These are phyloP conservation scores for Skeletonema tropicum DNA, from an alignment of 108 stramenopile genomes.

Conservation along the genomic window DNA sequence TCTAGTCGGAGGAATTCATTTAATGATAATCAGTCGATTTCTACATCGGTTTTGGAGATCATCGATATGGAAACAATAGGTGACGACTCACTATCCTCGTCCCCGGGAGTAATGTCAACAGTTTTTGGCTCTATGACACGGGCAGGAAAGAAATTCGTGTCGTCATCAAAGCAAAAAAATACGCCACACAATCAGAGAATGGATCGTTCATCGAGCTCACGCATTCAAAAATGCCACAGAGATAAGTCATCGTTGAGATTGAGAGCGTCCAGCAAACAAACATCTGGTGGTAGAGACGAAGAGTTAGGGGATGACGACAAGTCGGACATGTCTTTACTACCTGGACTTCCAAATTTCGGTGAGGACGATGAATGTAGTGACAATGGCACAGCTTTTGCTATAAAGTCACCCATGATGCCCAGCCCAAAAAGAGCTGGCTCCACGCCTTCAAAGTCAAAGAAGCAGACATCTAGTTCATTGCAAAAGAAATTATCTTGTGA, in stretches of 20 bases:
- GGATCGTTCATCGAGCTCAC: not conserved
- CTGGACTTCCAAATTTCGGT: not conserved
- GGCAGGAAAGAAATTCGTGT: not conserved
- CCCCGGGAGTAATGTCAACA: not conserved
- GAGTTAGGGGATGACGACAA: not conserved
- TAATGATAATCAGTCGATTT: not conserved
- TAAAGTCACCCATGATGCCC: not conserved
- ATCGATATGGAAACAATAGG: not conserved
- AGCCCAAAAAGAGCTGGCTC: not conserved
- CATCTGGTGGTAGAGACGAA: not conserved
- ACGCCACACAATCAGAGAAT: not conserved
- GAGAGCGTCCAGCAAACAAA: not conserved
- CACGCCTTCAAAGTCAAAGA: not conserved
- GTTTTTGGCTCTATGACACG: not conserved
- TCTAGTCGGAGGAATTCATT: not conserved
- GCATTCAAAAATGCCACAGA: not conserved
- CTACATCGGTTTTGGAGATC: not conserved
- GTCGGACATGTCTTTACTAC: not conserved
- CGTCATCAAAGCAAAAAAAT: not conserved
- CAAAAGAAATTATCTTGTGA: not conserved
- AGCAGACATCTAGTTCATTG: not conserved
- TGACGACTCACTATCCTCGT: not conserved
- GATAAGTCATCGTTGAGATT: constrained; percentile 1
- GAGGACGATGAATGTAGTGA: not conserved
- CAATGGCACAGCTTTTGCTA: not conserved